Base-by-base conservation (phyloP, 208 protist genomes). In the Leishmania lainsoni region DNA sequence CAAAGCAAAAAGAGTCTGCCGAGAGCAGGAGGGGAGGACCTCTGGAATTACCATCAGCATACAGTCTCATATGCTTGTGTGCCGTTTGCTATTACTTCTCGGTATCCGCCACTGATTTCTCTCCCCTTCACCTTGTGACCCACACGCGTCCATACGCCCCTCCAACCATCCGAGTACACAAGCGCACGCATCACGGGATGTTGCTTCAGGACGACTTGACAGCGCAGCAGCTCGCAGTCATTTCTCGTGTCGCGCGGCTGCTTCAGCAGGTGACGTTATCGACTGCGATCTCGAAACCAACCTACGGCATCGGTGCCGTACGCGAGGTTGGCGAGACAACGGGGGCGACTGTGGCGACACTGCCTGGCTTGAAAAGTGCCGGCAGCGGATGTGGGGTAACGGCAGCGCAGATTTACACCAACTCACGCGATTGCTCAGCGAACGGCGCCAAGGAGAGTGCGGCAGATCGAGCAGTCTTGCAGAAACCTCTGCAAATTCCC, bases 161-260 rank as follows among this genome's bases (percentile, higher is more conserved):
- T 32, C 45, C 39, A 26, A 29, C 45, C 45, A 52, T 45, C 39
- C 26, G 45, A 73, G 68, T 45, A 73, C 68, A 49, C 2, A 29
- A 9, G 66, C 51, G 49, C 76, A 80, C 32, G 26, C 51, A 45
- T 29, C 39, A 0, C 54, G 29, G 49, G 75, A 85, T 85, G 81
- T 48, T 85, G 72, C 77, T 85, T 5, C 61, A 74, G 14, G 81
- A 85, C n/a, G 77, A 75, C 1, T 73, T 20, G 8, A 76, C 81
- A 54, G 78, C 63, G 54, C 81, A 75, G 58, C 79, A 77, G 12
- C 81, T 83, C 48, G 56, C 54, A 12, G 29, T 66, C 2, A 78
- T 80, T 29, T 56, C 58, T 10, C 70, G 79, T 12, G 49, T 78
- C 1, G 80, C 79, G 12, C 70, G 81, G 76, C 70, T 78, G 65